Conservation (phyloP, 768 basidiomycete genomes). For the Mycena sanguinolenta region DNA sequence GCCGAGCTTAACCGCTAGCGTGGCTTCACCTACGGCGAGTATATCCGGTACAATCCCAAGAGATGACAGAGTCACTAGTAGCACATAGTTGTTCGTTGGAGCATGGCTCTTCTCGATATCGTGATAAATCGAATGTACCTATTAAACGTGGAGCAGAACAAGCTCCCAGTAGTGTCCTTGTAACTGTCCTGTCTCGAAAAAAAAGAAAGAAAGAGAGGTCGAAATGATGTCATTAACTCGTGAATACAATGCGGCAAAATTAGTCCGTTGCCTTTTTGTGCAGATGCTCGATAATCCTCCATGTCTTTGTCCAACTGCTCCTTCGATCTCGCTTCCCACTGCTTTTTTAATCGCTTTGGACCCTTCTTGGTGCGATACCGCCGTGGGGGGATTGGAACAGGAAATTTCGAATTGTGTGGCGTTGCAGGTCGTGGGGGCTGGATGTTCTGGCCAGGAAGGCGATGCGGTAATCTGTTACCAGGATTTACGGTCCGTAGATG, state of each 20-base stretch:
- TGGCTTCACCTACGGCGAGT: too few species aligned
- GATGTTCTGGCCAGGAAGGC: constrained; percentile 26
- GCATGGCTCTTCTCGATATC: too few species aligned
- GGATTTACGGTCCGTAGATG: constrained; percentile 6
- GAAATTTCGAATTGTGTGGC: constrained; percentile 37
- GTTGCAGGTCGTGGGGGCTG: constrained; percentile 41
- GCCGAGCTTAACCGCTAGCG: too few species aligned
- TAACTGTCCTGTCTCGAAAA: too few species aligned
- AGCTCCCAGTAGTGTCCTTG: too few species aligned
- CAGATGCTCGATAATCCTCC: constrained; percentile 77
- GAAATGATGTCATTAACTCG: constrained; percentile 3
- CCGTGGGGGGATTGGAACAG: constrained; percentile 49
- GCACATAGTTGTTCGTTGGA: too few species aligned
- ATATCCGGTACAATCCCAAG: too few species aligned
- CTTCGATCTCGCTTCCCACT: constrained; percentile 50
- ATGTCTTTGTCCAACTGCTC: constrained; percentile 84
- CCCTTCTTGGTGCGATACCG: constrained; percentile 76
- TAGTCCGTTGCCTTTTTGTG: constrained; percentile 14
- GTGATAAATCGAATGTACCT: too few species aligned
- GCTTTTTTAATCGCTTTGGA: constrained; percentile 79
- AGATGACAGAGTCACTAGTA: too few species aligned
- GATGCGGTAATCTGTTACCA: constrained; percentile 27
- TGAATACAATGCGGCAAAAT: not conserved
- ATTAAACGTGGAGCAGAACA: too few species aligned
- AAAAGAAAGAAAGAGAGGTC: not conserved